phyloP scores from a whole-genome alignment of 2,329 filamentous ascomycete genomes.

The Decorospora gaudefroyi region DNA sequence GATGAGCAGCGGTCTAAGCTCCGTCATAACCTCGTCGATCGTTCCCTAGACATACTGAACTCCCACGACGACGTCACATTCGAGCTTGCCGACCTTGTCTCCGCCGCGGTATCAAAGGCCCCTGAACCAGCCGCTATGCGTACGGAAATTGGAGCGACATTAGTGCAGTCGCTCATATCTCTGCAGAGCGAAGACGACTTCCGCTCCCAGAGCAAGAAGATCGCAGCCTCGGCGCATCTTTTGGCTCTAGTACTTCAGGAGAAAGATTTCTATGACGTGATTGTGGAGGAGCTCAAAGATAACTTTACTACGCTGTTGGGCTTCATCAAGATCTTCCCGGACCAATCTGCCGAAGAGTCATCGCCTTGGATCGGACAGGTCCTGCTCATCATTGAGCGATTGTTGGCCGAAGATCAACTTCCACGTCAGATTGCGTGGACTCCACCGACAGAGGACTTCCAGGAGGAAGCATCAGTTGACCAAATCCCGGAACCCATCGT shows the following conservation, averaged over 20 bases:
- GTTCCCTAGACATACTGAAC: conserved; percentile 86
- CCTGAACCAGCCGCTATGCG: conserved; percentile 63
- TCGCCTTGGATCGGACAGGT: conserved; percentile 92
- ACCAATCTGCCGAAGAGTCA: conserved; percentile 73
- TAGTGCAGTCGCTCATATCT: conserved; percentile 81
- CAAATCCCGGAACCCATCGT: conserved; percentile 66
- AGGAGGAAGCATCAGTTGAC: conserved; percentile 60
- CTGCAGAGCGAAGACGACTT: conserved; percentile 63
- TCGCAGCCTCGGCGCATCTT: conserved; percentile 90
- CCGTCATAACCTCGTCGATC: conserved; percentile 79
- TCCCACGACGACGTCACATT: conserved; percentile 87
- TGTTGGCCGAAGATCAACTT: conserved; percentile 87
- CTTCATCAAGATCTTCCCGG: conserved; percentile 74
- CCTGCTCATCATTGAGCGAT: conserved; percentile 83
- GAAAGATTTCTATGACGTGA: conserved; percentile 75
- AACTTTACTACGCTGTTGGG: conserved; percentile 75
- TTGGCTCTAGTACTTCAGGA: conserved; percentile 87
- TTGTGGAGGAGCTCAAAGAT: conserved; percentile 73
- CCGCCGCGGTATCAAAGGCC: conserved; percentile 67
- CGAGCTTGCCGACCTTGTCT: conserved; percentile 85
- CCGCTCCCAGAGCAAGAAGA: conserved; percentile 64
- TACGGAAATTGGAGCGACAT: conserved; percentile 77
- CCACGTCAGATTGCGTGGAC: conserved; percentile 76
- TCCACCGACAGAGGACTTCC: conserved; percentile 54
- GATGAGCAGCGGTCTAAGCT: conserved; percentile 75